Conservation (phyloP, 805 yeast genomes). For the Monosporozyma servazzii region DNA sequence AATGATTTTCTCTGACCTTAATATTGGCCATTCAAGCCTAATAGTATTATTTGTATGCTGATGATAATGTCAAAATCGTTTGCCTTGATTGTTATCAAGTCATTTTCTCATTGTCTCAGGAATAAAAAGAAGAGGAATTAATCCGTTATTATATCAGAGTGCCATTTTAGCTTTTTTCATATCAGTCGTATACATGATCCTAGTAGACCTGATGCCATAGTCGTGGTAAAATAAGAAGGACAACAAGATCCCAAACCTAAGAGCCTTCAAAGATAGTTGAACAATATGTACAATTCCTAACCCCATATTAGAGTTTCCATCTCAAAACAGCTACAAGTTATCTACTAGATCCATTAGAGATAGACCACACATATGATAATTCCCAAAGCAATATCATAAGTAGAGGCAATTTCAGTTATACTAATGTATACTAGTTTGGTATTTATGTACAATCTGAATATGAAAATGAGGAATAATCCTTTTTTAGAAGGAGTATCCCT, state of each 20-base stretch:
- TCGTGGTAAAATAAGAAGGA: neutral
- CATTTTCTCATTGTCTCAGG: neutral
- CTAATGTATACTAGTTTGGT: neutral
- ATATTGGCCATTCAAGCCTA: neutral
- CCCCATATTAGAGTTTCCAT: neutral
- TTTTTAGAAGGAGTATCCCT: neutral
- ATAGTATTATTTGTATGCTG: neutral
- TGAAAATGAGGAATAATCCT: neutral
- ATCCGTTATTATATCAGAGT: neutral
- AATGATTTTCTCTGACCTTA: too few species aligned
- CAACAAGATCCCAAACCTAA: neutral
- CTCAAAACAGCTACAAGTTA: neutral
- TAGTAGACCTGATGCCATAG: too few species aligned
- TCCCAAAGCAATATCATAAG: neutral
- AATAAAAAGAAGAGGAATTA: neutral
- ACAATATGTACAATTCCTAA: neutral
- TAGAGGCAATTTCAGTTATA: neutral
- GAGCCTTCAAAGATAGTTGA: neutral
- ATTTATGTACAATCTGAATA: too few species aligned
- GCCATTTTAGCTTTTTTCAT: neutral
- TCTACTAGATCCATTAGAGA: neutral
- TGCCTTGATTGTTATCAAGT: neutral
- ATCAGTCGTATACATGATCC: neutral
- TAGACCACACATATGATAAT: neutral
- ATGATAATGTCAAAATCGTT: neutral